Percentiles rank a stretch among this genome's conserved stretches.
phyloP scores from a whole-genome alignment of 192 early-diverging fungal species.

The Umbelopsis sp. region DNA sequence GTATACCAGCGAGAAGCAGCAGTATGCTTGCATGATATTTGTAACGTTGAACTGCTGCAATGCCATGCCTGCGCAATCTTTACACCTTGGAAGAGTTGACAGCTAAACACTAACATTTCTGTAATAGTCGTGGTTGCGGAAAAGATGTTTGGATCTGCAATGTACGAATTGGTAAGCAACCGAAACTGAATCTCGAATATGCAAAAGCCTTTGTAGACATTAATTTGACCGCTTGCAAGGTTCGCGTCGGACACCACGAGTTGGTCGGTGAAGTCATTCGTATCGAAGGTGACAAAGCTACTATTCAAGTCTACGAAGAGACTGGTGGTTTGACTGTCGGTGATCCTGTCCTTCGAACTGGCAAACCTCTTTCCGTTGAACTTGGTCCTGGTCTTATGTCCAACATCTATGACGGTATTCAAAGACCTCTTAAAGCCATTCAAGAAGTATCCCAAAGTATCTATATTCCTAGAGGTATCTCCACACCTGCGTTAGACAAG shows the following conservation, averaged over 20 bases:
- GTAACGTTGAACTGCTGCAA: not conserved
- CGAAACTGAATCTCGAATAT: not conserved
- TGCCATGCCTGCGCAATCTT: not conserved
- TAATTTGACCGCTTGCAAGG: slow-evolving; percentile 46
- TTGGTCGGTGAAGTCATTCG: slow-evolving; percentile 99
- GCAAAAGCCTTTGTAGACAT: not conserved
- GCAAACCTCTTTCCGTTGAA: slow-evolving; percentile 98
- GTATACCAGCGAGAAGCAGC: not conserved
- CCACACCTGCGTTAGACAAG: slow-evolving; percentile 96
- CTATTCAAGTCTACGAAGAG: slow-evolving; percentile 99
- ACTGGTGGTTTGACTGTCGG: slow-evolving; percentile 98
- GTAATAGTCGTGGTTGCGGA: slow-evolving; percentile 94
- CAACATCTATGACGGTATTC: slow-evolving; percentile 99
- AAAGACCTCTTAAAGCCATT: slow-evolving; percentile 95
- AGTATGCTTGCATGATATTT: not conserved
- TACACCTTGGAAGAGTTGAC: not conserved
- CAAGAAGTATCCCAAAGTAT: slow-evolving; percentile 93
- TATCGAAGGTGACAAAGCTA: slow-evolving; percentile 99
- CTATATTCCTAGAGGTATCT: slow-evolving; percentile 98
- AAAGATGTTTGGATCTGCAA: slow-evolving; percentile 95
- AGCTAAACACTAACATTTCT: not conserved
- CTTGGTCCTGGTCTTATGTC: slow-evolving; percentile 91
- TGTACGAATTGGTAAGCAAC: slow-evolving; percentile 92
- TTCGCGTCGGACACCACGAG: slow-evolving; percentile 96
- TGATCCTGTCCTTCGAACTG: slow-evolving; percentile 97